phyloP scores from a whole-genome alignment of 768 basidiomycete genomes.

The Cyclocybe aegerita region DNA sequence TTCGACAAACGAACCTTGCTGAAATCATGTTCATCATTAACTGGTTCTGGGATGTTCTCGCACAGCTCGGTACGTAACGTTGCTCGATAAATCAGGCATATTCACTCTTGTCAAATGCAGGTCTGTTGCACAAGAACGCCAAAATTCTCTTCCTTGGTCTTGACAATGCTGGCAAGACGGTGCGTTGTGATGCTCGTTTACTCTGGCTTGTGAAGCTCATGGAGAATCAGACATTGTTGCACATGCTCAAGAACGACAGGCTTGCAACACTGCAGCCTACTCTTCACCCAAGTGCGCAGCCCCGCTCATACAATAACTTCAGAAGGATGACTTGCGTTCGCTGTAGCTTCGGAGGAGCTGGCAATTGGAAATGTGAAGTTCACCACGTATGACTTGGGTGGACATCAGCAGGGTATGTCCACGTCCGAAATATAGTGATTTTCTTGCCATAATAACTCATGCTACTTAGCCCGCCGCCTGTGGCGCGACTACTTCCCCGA shows the following conservation, averaged over 20 bases:
- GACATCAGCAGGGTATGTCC: constrained; percentile 86
- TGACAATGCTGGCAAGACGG: constrained; percentile 99
- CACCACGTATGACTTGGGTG: constrained; percentile 97
- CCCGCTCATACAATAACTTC: not conserved
- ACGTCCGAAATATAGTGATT: not conserved
- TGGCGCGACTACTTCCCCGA: constrained; percentile 99
- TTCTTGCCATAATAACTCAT: not conserved
- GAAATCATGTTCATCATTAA: constrained; percentile 77
- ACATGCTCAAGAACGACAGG: constrained; percentile 99
- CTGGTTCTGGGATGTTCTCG: constrained; percentile 97
- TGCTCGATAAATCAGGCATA: constrained; percentile 8
- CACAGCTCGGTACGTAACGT: constrained; percentile 75
- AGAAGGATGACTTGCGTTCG: constrained; percentile 7
- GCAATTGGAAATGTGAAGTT: constrained; percentile 99
- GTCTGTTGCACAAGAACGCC: constrained; percentile 95
- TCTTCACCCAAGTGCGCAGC: constrained; percentile 88
- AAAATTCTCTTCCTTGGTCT: constrained; percentile 99
- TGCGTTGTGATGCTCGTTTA: constrained; percentile 32
- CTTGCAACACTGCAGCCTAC: constrained; percentile 97
- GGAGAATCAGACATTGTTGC: constrained; percentile 77
- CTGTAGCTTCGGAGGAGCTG: constrained; percentile 92
- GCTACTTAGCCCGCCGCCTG: constrained; percentile 80
- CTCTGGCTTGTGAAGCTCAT: constrained; percentile 5
- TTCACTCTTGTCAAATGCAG: constrained; percentile 35
- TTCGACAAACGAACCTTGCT: constrained; percentile 10